These are phyloP conservation scores for Glycine tomentella DNA, from an alignment of 306 rosid species.

Conservation along the genomic window DNA sequence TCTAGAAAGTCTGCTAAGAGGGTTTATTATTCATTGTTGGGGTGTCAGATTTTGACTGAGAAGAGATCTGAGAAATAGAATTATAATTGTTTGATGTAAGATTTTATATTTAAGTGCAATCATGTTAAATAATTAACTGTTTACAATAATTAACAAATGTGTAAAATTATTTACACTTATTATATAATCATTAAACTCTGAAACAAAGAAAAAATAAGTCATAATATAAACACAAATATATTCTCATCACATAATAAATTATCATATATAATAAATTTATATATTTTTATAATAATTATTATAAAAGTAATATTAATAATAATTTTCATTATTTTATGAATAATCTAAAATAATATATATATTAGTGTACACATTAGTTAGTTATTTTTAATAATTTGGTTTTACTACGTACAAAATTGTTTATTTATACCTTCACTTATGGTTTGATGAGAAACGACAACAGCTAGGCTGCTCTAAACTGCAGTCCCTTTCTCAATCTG, in stretches of 20 bases:
- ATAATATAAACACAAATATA: too few relatives aligned
- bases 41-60: conserved; percentile 49
- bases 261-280: too few relatives aligned
- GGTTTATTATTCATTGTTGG: conserved; percentile 16
- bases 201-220: too few relatives aligned
- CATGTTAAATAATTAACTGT: not conserved
- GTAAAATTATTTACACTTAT: too few relatives aligned
- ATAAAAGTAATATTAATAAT: too few relatives aligned
- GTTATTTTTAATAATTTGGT: not conserved
- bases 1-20: conserved; percentile 49
- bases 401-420: not conserved
- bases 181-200: too few relatives aligned
- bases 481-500: not conserved
- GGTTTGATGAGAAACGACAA: conserved; percentile 6
- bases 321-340: too few relatives aligned
- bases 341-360: too few relatives aligned
- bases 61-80: not conserved
- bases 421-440: not conserved
- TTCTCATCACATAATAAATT: too few relatives aligned
- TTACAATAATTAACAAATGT: too few relatives aligned
- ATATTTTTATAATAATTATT: too few relatives aligned
- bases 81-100: not conserved
- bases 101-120: not conserved
- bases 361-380: not conserved
- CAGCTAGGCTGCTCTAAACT: not conserved